Percentiles rank a stretch among this genome's conserved stretches.
Evolutionary conservation across 2,329 filamentous ascomycete genomes (phyloP).

Genomic region (Ophiostoma australiae): DNA sequence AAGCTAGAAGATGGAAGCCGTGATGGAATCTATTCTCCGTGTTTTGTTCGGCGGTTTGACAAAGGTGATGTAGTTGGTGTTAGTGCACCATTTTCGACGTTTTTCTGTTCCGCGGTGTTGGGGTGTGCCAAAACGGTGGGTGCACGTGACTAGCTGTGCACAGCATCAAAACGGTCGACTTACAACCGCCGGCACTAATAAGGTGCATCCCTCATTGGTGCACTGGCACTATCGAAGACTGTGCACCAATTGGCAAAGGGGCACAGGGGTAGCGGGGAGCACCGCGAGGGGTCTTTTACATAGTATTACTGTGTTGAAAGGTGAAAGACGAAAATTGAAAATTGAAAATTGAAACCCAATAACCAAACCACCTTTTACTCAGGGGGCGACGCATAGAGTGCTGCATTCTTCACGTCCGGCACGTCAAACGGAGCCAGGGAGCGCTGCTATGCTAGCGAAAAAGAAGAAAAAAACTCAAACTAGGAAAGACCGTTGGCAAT

Average conservation of each 20-base stretch:
- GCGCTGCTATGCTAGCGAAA: not conserved
- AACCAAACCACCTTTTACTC: not conserved
- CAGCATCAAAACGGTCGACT: not conserved
- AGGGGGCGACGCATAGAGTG: constrained; percentile 4
- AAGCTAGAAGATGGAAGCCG: not conserved
- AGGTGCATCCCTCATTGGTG: not conserved
- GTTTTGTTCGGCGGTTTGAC: not conserved
- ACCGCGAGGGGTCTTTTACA: not conserved
- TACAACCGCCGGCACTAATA: not conserved
- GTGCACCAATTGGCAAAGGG: constrained; percentile 5
- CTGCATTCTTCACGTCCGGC: constrained; percentile 1
- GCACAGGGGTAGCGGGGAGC: constrained; percentile 1
- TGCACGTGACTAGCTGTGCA: not conserved
- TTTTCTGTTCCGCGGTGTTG: not conserved
- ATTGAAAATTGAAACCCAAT: not conserved
- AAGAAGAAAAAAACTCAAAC: not conserved
- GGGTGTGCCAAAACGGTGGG: not conserved
- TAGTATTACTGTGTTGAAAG: not conserved
- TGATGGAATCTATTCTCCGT: not conserved
- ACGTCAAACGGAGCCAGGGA: constrained; percentile 6
- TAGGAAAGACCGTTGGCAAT: constrained; percentile 10
- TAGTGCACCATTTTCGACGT: not conserved
- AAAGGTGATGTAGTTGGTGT: not conserved
- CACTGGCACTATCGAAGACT: not conserved
- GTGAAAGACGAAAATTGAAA: too few species aligned